These are phyloP conservation scores for Lactarius trivialis DNA, from an alignment of 768 basidiomycete genomes.

Conservation along the genomic window DNA sequence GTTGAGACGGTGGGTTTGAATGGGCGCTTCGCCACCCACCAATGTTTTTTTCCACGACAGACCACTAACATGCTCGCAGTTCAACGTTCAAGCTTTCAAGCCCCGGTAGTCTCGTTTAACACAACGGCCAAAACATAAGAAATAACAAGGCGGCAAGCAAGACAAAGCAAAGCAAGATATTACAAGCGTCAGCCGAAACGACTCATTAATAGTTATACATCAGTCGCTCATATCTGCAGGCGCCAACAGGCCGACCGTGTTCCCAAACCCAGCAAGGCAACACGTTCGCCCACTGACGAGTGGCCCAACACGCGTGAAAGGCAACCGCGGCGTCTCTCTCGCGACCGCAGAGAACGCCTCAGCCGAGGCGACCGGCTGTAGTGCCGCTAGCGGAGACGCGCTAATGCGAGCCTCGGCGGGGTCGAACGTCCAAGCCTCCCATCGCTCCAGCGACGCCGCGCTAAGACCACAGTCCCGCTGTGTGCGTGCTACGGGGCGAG, in stretches of 20 bases:
- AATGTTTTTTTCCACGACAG: too few relatives aligned
- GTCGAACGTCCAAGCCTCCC: constrained; percentile 82
- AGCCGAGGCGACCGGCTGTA: constrained; percentile 28
- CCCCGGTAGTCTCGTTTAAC: background rate
- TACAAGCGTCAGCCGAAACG: background rate
- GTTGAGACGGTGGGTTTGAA: too few relatives aligned
- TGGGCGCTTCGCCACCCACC: too few relatives aligned
- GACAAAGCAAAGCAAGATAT: background rate
- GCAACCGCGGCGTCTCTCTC: constrained; percentile 19
- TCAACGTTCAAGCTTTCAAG: too few relatives aligned
- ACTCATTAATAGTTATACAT: background rate
- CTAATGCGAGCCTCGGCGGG: constrained; percentile 42
- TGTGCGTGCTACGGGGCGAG: constrained; percentile 24
- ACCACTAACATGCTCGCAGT: background rate
- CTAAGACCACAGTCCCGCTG: constrained; percentile 43
- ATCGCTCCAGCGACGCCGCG: constrained; percentile 61
- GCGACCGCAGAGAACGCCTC: background rate
- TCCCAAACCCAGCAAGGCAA: constrained; percentile 23
- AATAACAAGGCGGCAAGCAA: background rate
- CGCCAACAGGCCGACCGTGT: constrained; percentile 21
- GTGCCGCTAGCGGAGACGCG: constrained; percentile 44
- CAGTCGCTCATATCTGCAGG: background rate
- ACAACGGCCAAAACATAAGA: background rate
- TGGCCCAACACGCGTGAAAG: constrained; percentile 22
- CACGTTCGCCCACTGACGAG: constrained; percentile 18